Base-by-base conservation (phyloP, 371 early-diverging fungal species). In the Rhizopus stolonifer region DNA sequence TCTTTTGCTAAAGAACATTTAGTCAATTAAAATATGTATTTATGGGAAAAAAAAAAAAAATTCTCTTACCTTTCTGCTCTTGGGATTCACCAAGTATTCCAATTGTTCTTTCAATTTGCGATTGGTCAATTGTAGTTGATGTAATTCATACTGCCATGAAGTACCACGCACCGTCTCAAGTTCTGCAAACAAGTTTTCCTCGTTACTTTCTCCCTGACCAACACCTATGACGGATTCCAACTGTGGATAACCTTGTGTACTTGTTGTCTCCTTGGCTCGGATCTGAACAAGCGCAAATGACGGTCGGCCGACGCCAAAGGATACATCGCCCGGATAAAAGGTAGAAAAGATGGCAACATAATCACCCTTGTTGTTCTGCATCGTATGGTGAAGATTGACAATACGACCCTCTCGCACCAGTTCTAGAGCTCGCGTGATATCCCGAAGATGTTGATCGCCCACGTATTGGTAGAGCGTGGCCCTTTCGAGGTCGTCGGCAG, bases 381-480 rank as follows among this genome's bases (percentile, higher is more conserved):
- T 49, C 7, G 57, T 49, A 36, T 75, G 78, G 9, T 38, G 48
- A 22, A 73, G 42, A 2, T 50, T 62, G 11, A 62, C 62, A 4
- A 52, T 50, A 9, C 38, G 25, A 6, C 69, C 70, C 34, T 63
- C 65, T 36, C 45, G 55, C 1, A 72, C 77, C 33, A 62, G 52
- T 0, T 60, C 46, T 7, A 82, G 50, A 19, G 75, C 74, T 18
- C 64, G 54, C 13, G 72, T 63, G 7, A 79, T 54, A 13, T 66
- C 65, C 15, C 68, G 65, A 23, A 74, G 77, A 29, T 43, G 49
- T 36, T 70, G 67, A 9, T 66, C 63, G 31, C 70, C 72, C 10
- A 84, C 54, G 17, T 79, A 46, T 19, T 85, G 82, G 45, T 77
- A 73, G 3, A 85, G 48, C 3, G 75, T 70, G 24, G 64, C 64